Evolutionary conservation across 2,329 filamentous ascomycete genomes (phyloP).

Genomic region (Penicillium sp.): DNA sequence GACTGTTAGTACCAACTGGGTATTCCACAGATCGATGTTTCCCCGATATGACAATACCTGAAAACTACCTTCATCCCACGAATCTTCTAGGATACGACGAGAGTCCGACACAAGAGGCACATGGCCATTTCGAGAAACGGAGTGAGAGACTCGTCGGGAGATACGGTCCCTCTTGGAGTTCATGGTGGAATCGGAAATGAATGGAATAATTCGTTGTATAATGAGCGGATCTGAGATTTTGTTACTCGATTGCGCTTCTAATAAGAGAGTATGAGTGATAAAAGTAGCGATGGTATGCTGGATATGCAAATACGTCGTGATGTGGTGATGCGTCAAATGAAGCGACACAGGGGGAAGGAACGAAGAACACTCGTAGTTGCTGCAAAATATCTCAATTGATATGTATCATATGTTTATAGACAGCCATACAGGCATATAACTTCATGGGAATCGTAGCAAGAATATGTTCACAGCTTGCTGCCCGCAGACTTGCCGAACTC

Average conservation of each 20-base stretch:
- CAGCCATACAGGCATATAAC: background rate
- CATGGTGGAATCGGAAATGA: background rate
- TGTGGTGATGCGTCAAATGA: background rate
- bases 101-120: background rate
- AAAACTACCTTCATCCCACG: constrained; percentile 1
- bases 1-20: background rate
- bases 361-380: background rate
- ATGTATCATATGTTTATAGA: background rate
- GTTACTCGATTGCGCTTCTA: background rate
- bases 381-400: constrained; percentile 1
- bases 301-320: background rate
- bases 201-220: background rate
- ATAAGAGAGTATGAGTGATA: background rate
- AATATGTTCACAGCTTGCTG: constrained; percentile 38
- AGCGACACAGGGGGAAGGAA: background rate
- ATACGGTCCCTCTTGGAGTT: background rate
- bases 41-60: background rate
- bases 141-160: background rate
- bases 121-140: background rate
- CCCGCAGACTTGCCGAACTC: constrained; percentile 52
- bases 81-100: background rate
- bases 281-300: background rate
- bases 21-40: background rate
- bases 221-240: constrained; percentile 1
- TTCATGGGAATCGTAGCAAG: background rate